Base-by-base conservation (phyloP, 352 stramenopile species). In the Pythium plurisporium region DNA sequence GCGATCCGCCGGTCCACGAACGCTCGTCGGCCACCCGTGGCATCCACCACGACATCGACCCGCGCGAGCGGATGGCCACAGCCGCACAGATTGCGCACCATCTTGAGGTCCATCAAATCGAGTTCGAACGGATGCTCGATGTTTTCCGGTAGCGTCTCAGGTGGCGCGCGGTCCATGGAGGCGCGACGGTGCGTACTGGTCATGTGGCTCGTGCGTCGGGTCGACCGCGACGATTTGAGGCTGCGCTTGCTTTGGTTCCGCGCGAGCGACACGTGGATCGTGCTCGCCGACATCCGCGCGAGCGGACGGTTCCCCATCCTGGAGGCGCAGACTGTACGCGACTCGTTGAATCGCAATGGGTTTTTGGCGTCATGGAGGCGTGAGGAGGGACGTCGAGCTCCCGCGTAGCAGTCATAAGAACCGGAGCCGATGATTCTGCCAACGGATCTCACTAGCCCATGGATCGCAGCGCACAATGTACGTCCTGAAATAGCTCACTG, bases 41-140 rank as follows among this genome's bases (percentile, higher is more conserved):
- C 38, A 5, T 34, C 40, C 12, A 42, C 12, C 26, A 67, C 59
- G 53, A 67, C 30, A 23, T 67, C 60, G 6, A 62, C 60, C 9
- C 60, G 52, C n/a, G 37, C 33, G 7, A 55, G 27, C 20, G 60
- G 40, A 15, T 62, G 52, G 9, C 12, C 17, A 31, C 60, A 62
- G 10, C 53, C 60, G 19, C 60, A 67, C 4, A 67, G 46, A 36
- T 67, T 67, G 12, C 53, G 60, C 38, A 62, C 45, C 53, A 67
- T 67, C 46, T 59, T 60, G 38, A 67, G 46, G 29, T 58, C 40
- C 5, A 55, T 15, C n/a, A 49, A 41, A 17, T 48, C 53, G 14
- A 67, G 29, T 40, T 62, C 60, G 15, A 62, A 62, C 5, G 10
- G 20, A 26, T 52, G 10, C 8, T 40, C 42, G 23, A 64, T 44